phyloP scores from a whole-genome alignment of 495 filamentous ascomycete genomes.

The Penicillium salamii region DNA sequence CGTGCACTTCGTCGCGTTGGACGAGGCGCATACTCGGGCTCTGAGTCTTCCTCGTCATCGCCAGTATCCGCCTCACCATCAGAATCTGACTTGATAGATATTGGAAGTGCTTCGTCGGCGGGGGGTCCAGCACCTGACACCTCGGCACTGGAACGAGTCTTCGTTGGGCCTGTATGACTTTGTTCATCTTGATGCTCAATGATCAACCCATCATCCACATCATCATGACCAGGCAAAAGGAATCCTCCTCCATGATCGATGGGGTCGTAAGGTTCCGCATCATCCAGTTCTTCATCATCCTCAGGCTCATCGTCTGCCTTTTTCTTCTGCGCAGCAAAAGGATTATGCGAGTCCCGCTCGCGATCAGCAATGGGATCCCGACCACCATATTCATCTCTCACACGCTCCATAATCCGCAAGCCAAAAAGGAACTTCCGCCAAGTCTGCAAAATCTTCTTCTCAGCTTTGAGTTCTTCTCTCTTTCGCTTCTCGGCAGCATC shows the following conservation, averaged over 20 bases:
- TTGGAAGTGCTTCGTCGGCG: background rate
- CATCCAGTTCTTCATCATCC: slow-evolving; percentile 7
- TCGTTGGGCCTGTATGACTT: background rate
- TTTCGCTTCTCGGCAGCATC: slow-evolving; percentile 76
- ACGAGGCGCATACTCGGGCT: slow-evolving; percentile 16
- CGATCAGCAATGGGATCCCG: slow-evolving; percentile 33
- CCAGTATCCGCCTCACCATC: slow-evolving; percentile 5
- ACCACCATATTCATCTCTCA: slow-evolving; percentile 77
- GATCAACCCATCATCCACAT: slow-evolving; percentile 27
- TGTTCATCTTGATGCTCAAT: slow-evolving; percentile 25
- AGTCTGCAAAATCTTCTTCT: slow-evolving; percentile 66
- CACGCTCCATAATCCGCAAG: slow-evolving; percentile 73
- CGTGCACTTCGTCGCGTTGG: slow-evolving; percentile 26
- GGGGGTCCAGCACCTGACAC: background rate
- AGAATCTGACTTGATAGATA: slow-evolving; percentile 1
- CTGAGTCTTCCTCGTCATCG: slow-evolving; percentile 5
- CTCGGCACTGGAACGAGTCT: background rate
- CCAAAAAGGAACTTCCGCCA: slow-evolving; percentile 91
- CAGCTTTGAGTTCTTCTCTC: slow-evolving; percentile 79
- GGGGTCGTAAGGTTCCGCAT: slow-evolving; percentile 14
- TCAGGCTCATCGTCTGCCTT: slow-evolving; percentile 7
- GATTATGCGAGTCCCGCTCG: slow-evolving; percentile 36
- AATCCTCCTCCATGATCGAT: slow-evolving; percentile 37
- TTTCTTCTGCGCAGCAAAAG: slow-evolving; percentile 29
- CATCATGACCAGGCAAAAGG: slow-evolving; percentile 29